A percentile compares a stretch with the other conserved stretches of the same genome.
Conservation (phyloP, 441 rosid genomes). For the Populus trichocarpa region DNA sequence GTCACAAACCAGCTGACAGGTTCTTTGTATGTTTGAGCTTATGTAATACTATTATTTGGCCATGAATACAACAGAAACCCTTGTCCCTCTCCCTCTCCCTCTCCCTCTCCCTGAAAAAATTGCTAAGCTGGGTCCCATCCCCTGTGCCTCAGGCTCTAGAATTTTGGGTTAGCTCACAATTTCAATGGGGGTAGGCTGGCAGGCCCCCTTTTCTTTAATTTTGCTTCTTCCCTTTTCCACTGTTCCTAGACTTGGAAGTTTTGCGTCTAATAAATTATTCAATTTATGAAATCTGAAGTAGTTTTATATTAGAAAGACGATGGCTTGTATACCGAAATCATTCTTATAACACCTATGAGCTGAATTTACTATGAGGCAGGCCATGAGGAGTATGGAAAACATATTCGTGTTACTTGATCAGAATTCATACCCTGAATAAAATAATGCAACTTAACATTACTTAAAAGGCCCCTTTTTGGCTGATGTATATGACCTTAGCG, state of each 20-base stretch:
- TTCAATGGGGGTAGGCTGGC: slow-evolving; percentile 25
- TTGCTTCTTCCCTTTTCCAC: slow-evolving; percentile 6
- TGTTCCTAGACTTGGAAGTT: not conserved
- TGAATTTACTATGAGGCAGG: not conserved
- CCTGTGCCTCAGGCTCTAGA: slow-evolving; percentile 3
- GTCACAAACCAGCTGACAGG: slow-evolving; percentile 31
- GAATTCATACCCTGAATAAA: not conserved
- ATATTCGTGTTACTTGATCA: not conserved
- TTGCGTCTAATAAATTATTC: not conserved
- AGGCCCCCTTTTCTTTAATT: slow-evolving; percentile 11
- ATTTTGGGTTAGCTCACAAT: slow-evolving; percentile 18
- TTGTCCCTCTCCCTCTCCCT: not conserved
- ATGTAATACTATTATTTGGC: not conserved
- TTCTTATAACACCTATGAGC: not conserved
- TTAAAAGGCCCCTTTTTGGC: slow-evolving; percentile 22
- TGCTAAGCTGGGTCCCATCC: slow-evolving; percentile 31
- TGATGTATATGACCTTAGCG: slow-evolving; percentile 12
- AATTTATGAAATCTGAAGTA: not conserved
- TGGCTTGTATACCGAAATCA: not conserved
- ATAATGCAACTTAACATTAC: slow-evolving; percentile 6
- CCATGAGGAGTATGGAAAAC: not conserved
- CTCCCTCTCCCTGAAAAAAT: not conserved
- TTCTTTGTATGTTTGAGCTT: slow-evolving; percentile 26
- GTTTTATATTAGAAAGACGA: not conserved
- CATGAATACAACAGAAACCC: not conserved